Conservation (phyloP, 805 yeast genomes). For the Aciculoconidium aculeatum region DNA sequence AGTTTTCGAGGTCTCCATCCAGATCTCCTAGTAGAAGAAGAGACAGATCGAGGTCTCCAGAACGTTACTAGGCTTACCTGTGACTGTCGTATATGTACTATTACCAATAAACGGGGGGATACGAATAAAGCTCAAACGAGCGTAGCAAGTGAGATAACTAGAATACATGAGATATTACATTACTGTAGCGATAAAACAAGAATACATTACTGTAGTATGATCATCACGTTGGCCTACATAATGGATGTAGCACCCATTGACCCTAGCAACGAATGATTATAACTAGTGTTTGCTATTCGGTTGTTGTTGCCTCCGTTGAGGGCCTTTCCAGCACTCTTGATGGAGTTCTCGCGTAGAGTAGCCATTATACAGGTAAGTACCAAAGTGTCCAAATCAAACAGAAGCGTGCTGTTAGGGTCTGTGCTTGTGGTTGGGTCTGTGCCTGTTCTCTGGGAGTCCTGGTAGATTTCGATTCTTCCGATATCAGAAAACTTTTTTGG, state of each 20-base stretch:
- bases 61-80: conserved; percentile 16
- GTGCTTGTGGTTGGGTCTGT: neutral
- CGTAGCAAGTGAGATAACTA: neutral
- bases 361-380: conserved; percentile 26
- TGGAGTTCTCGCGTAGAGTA: conserved; percentile 26
- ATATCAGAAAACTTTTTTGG: conserved; percentile 34
- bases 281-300: neutral
- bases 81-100: too few relatives aligned
- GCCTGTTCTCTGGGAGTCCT: conserved; percentile 15
- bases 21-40: conserved; percentile 16
- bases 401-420: conserved; percentile 22
- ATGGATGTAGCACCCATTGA: too few relatives aligned
- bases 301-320: too few relatives aligned
- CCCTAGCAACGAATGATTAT: too few relatives aligned
- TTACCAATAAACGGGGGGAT: neutral
- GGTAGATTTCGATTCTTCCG: conserved; percentile 32
- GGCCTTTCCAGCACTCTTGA: conserved; percentile 20
- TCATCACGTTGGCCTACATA: too few relatives aligned
- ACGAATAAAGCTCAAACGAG: neutral
- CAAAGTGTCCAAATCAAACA: conserved; percentile 27
- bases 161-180: neutral
- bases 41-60: conserved; percentile 14
- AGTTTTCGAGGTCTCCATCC: conserved; percentile 35
- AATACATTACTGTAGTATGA: too few relatives aligned
- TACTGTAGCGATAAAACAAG: too few relatives aligned